Conservation (phyloP, 164 flowering plant species). For the Sedum album region DNA sequence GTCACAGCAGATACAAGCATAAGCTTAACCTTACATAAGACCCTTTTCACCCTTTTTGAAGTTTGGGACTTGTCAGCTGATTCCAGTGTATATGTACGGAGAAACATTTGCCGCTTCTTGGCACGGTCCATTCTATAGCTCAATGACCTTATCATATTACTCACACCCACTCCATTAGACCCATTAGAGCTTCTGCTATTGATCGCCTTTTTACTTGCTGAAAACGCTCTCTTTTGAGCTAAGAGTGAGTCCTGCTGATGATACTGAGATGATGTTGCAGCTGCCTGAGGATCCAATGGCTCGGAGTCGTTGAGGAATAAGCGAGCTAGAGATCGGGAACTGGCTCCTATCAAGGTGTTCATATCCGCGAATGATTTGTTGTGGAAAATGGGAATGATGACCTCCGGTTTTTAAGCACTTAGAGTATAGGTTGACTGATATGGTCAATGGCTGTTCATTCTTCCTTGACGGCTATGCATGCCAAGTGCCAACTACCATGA, state of each 20-base stretch:
- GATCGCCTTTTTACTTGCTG: not conserved
- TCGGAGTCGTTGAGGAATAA: not conserved
- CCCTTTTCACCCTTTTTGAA: not conserved
- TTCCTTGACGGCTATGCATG: too few relatives aligned
- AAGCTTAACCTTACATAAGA: not conserved
- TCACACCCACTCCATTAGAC: not conserved
- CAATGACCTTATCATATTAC: not conserved
- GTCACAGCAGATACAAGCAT: not conserved
- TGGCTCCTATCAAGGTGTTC: not conserved
- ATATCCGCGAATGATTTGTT: not conserved
- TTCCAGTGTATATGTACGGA: not conserved
- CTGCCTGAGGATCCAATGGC: not conserved
- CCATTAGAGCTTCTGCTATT: not conserved
- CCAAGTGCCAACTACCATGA: too few relatives aligned
- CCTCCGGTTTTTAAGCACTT: too few relatives aligned
- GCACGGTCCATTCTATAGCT: not conserved
- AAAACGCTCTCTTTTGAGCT: not conserved
- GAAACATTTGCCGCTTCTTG: not conserved
- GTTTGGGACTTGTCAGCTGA: not conserved
- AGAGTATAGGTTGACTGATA: too few relatives aligned
- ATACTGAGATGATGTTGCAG: not conserved
- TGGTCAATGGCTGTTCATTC: too few relatives aligned
- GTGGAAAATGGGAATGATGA: not conserved
- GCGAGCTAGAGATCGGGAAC: not conserved
- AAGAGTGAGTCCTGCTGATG: too few relatives aligned